Conservation (phyloP, 2,329 filamentous ascomycete species). For the Saccharata proteae region DNA sequence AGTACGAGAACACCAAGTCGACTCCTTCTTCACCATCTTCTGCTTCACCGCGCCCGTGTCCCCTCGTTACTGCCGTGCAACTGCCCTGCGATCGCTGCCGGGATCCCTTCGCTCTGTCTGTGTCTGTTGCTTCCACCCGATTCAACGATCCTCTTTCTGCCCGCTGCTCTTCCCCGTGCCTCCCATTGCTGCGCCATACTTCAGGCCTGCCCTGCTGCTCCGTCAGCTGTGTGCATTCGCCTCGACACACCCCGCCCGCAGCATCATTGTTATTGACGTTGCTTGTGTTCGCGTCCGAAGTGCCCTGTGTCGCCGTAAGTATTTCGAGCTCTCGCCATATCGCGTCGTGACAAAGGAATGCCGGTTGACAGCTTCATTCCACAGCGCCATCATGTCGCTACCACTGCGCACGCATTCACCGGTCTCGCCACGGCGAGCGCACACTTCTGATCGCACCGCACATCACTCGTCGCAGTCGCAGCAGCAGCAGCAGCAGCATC, state of each 20-base stretch:
- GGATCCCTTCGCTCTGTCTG: conserved; percentile 5
- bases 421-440: conserved; percentile 40
- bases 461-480: conserved; percentile 1
- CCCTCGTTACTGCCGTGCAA: conserved; percentile 7
- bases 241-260: no score
- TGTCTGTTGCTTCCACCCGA: conserved; percentile 1
- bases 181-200: background rate
- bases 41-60: no score
- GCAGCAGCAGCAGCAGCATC: conserved; percentile 27
- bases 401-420: conserved; percentile 52
- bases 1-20: conserved; percentile 4
- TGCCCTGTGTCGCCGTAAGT: no score
- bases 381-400: conserved; percentile 30
- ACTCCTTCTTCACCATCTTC: no score
- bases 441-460: conserved; percentile 2
- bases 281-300: no score
- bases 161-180: conserved; percentile 2
- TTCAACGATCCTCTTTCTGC: background rate
- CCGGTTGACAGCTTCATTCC: conserved; percentile 16
- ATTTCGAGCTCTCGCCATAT: no score
- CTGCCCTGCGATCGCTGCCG: conserved; percentile 4
- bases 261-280: no score
- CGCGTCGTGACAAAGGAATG: conserved; percentile 9
- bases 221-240: conserved; percentile 2
- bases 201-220: background rate